Evolutionary conservation across 352 stramenopile species (phyloP).

Genomic region (Achlya hypogyna): DNA sequence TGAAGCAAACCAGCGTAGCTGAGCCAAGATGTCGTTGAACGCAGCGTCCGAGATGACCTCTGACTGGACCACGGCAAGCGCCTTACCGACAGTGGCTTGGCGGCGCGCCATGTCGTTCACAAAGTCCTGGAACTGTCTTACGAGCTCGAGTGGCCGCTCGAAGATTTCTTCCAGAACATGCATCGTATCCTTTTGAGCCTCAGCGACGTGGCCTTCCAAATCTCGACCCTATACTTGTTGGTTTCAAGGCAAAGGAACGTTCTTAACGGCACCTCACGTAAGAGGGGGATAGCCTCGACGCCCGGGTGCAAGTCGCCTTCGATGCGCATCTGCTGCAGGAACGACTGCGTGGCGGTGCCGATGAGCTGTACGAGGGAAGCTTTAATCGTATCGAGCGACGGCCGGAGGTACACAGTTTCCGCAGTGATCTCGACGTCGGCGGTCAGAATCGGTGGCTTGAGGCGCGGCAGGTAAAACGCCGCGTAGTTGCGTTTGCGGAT

Average conservation of each 20-base stretch:
- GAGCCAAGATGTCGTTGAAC: not conserved
- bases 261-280: not conserved
- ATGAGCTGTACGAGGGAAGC: not conserved
- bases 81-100: not conserved
- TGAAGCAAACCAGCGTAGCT: conserved; percentile 6
- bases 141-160: not conserved
- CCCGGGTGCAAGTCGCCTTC: not conserved
- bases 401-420: not conserved
- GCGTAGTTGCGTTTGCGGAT: not conserved
- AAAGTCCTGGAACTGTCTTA: not conserved
- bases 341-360: not conserved
- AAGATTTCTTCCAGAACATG: not conserved
- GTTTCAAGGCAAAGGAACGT: not conserved
- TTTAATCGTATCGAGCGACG: conserved; percentile 3
- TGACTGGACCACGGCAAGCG: too few relatives aligned
- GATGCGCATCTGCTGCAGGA: not conserved
- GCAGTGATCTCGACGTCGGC: not conserved
- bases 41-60: not conserved
- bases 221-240: conserved; percentile 4
- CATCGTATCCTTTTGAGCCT: not conserved
- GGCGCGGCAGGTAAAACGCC: not conserved
- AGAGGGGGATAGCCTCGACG: not conserved
- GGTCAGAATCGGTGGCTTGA: conserved; percentile 5
- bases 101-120: not conserved
- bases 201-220: not conserved